phyloP scores from a whole-genome alignment of 495 filamentous ascomycete species.

The Tuber borchii region DNA sequence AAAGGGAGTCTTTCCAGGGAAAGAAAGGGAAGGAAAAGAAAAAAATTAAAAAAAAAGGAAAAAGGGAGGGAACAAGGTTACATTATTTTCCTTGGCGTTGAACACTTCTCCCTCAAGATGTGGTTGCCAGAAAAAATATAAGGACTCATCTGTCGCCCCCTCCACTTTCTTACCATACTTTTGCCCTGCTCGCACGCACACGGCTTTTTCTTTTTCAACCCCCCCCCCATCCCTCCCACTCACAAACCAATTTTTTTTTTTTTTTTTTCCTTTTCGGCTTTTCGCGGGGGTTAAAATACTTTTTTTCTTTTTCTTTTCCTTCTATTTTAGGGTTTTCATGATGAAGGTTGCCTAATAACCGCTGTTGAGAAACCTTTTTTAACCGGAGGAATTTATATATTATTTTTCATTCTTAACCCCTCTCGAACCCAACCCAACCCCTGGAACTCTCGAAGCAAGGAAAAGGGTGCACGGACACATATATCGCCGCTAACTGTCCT shows the following conservation, averaged over 20 bases:
- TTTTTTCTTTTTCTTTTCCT: neutral
- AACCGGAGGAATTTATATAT: neutral
- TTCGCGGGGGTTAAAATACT: too few species aligned
- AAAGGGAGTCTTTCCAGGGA: neutral
- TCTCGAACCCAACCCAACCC: neutral
- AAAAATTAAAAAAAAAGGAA: neutral
- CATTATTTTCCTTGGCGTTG: slow-evolving; percentile 1
- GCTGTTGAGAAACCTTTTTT: neutral
- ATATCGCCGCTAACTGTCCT: neutral
- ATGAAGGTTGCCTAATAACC: neutral
- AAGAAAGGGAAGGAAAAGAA: neutral
- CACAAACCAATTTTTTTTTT: slow-evolving; percentile 4
- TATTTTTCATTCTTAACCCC: neutral
- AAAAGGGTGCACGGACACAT: neutral
- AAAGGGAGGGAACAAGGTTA: slow-evolving; percentile 2
- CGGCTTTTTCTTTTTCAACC: slow-evolving; percentile 30
- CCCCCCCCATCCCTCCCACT: slow-evolving; percentile 9
- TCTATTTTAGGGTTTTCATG: neutral
- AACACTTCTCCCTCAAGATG: neutral
- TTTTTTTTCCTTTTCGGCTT: neutral
- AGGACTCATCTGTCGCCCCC: slow-evolving; percentile 38
- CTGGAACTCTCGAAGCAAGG: neutral
- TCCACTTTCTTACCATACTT: slow-evolving; percentile 15
- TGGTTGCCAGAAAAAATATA: slow-evolving; percentile 34
- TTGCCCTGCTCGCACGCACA: slow-evolving; percentile 28